phyloP scores from a whole-genome alignment of 768 basidiomycete species.

The Kwoniella dendrophila region DNA sequence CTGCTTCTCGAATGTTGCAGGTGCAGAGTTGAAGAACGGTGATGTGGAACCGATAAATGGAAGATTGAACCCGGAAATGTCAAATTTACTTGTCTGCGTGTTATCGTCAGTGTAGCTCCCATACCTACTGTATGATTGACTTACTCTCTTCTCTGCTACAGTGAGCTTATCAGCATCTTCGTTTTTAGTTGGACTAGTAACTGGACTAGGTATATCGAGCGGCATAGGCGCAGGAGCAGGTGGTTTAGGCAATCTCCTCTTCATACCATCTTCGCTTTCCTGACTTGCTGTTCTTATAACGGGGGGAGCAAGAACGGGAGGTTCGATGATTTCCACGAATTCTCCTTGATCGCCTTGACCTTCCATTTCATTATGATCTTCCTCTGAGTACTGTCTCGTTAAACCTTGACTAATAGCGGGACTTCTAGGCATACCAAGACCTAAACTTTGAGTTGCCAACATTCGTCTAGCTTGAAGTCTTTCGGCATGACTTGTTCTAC shows the following conservation, averaged over 20 bases:
- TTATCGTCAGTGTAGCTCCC: background rate
- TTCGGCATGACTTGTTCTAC: conserved; percentile 46
- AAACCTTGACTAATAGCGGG: conserved; percentile 34
- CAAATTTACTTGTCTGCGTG: conserved; percentile 39
- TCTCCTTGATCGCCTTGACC: conserved; percentile 24
- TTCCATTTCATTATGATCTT: background rate
- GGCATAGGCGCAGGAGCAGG: conserved; percentile 44
- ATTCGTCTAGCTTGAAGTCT: conserved; percentile 46
- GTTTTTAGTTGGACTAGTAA: conserved; percentile 32
- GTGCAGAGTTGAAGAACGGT: conserved; percentile 42
- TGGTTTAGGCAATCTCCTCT: conserved; percentile 43
- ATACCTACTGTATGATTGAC: conserved; percentile 4
- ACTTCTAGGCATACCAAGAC: conserved; percentile 52
- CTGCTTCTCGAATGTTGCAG: conserved; percentile 30
- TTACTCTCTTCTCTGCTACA: conserved; percentile 33
- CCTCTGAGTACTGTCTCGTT: conserved; percentile 14
- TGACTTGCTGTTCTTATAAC: conserved; percentile 15
- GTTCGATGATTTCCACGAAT: conserved; percentile 19
- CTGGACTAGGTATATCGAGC: conserved; percentile 47
- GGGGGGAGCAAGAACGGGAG: conserved; percentile 1
- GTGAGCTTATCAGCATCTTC: conserved; percentile 18
- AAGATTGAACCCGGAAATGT: conserved; percentile 43
- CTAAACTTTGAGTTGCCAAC: conserved; percentile 52
- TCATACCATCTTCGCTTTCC: conserved; percentile 13
- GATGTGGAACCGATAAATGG: conserved; percentile 48